Percentiles rank a stretch among this genome's conserved stretches.
Evolutionary conservation across 169 alveolate genomes (phyloP).

Genomic region (Eimeria sp.): DNA sequence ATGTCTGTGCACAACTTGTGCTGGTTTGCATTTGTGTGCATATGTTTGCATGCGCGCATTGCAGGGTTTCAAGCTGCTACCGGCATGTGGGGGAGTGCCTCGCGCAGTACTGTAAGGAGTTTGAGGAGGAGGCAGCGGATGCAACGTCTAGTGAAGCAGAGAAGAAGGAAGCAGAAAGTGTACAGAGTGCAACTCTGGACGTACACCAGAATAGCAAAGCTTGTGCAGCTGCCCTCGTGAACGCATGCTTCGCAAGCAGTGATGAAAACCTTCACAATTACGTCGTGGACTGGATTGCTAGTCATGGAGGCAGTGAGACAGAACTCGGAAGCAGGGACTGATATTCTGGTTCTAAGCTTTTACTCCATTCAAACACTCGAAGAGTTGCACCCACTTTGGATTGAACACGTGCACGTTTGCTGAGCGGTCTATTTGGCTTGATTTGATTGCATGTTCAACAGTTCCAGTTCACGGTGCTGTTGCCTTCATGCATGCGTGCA

Average conservation of each 20-base stretch:
- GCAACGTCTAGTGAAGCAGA: not conserved
- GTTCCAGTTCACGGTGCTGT: not conserved
- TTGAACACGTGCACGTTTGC: not conserved
- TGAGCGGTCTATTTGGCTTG: not conserved
- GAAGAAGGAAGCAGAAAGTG: not conserved
- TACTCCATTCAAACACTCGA: not conserved
- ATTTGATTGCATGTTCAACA: not conserved
- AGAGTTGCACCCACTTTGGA: too few species aligned
- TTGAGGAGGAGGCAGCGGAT: slow-evolving; percentile 1
- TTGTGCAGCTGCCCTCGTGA: slow-evolving; percentile 47
- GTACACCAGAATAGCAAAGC: slow-evolving; percentile 43
- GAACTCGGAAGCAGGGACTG: not conserved
- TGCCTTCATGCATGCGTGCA: not conserved
- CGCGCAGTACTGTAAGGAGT: not conserved
- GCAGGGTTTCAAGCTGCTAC: slow-evolving; percentile 50
- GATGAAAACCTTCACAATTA: slow-evolving; percentile 7
- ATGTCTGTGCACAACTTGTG: not conserved
- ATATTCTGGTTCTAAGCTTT: not conserved
- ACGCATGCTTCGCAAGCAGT: slow-evolving; percentile 45
- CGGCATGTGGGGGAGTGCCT: slow-evolving; percentile 63
- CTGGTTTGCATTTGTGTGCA: not conserved
- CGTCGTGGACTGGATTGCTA: slow-evolving; percentile 42
- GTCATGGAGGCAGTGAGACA: slow-evolving; percentile 54
- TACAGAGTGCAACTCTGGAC: not conserved
- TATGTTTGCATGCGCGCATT: not conserved